Percentiles rank a stretch among this genome's conserved stretches.
These are phyloP conservation scores for Colletotrichum navitas DNA, from an alignment of 2,329 filamentous ascomycete genomes.

Conservation along the genomic window DNA sequence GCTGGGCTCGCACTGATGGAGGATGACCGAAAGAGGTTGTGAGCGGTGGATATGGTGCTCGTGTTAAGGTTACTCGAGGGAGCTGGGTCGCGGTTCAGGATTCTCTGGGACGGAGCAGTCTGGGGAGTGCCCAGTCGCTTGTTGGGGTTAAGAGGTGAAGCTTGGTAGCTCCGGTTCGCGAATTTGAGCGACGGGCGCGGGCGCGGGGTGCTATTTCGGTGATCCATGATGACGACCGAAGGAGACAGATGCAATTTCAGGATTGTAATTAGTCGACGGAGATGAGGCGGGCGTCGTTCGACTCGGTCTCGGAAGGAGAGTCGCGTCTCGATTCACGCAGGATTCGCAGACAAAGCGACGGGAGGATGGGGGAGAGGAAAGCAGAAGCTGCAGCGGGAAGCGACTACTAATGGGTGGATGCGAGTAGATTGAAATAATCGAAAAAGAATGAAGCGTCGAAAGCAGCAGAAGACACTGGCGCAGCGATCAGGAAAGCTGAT, in stretches of 20 bases:
- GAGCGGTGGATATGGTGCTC: conserved; percentile 52
- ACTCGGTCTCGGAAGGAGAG: conserved; percentile 29
- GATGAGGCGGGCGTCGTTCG: conserved; percentile 28
- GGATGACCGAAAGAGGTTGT: conserved; percentile 59
- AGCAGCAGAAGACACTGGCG: conserved; percentile 22
- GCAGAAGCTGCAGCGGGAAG: conserved; percentile 29
- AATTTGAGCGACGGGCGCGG: conserved; percentile 58
- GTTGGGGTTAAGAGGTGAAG: conserved; percentile 52
- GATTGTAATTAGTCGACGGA: conserved; percentile 30
- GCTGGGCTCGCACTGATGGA: conserved; percentile 51
- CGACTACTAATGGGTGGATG: conserved; percentile 9
- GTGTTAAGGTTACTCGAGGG: conserved; percentile 53
- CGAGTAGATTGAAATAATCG: conserved; percentile 1
- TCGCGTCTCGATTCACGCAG: conserved; percentile 39
- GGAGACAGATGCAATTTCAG: not conserved
- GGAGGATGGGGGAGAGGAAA: conserved; percentile 11
- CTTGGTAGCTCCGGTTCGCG: conserved; percentile 57
- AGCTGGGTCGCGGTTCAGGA: conserved; percentile 53
- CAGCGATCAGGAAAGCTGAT: conserved; percentile 39
- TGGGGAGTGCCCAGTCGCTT: conserved; percentile 56
- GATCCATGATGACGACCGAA: conserved; percentile 38
- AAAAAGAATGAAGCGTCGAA: conserved; percentile 6
- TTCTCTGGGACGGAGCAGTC: conserved; percentile 53
- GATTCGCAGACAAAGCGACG: conserved; percentile 33
- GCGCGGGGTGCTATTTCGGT: conserved; percentile 52